Base-by-base conservation (phyloP, 139 green algal species). In the Dunaliella primolecta region DNA sequence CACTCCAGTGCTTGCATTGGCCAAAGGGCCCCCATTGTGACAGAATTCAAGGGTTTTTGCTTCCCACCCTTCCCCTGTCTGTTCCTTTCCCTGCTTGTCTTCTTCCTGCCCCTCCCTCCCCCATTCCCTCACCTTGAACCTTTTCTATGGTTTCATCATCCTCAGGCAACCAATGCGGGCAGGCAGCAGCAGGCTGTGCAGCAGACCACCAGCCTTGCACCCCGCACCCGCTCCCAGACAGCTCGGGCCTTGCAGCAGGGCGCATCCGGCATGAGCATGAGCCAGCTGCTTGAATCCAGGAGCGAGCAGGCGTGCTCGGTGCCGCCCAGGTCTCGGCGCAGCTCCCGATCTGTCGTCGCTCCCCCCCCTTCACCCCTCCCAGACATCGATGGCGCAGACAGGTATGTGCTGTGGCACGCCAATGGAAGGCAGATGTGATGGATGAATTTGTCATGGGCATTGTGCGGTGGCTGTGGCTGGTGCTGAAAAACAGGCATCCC, bases 341-440 rank as follows among this genome's bases (percentile, higher is more conserved):
- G 87, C 86, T 29, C 57, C 15, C 30, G 37, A 23, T 79, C 38
- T 37, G 35, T 30, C 78, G 35, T 30, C 78, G 71, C 89, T 3
- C 71, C 81, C 30, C 89, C 92, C 20, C 24, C 64, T 0, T 93
- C 90, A 0, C 92, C 92, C 0, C 83, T 95, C 57, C 92, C 94
- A 2, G 95, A 99, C 88, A 98, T 99, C 37, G 97, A 99, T 89
- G 87, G 84, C 25, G 83, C 71, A 0, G 96, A 98, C 90, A 86
- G 89, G 46, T 64, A 64, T 64, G 46, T 64, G 46, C 15, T n/a
- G n/a, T n/a, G n/a, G n/a, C n/a, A n/a, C n/a, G n/a, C n/a, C n/a
- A n/a, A n/a, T n/a, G n/a, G n/a, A n/a, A n/a, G n/a, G n/a, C n/a
- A n/a, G n/a, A n/a, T n/a, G n/a, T n/a, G n/a, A n/a, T n/a, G n/a